These are phyloP conservation scores for Spinacia oleracea DNA, from an alignment of 179 eudicot species.

Conservation along the genomic window DNA sequence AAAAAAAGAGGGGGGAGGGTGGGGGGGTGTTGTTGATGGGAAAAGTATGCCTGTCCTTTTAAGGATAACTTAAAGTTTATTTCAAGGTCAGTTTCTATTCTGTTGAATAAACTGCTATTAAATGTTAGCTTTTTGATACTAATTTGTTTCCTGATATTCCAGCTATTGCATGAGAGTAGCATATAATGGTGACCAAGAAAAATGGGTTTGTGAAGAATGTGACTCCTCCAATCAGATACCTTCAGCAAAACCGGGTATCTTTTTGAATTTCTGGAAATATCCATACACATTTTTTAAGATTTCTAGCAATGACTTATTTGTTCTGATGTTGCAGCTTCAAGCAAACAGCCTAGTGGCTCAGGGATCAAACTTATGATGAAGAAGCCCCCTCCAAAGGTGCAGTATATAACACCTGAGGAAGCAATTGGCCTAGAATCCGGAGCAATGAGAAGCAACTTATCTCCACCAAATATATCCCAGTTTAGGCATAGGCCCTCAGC, in stretches of 20 bases:
- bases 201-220: constrained; percentile 40
- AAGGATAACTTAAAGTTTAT: not conserved
- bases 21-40: not conserved
- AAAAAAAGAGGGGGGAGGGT: not conserved
- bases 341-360: constrained; percentile 13
- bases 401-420: constrained; percentile 30
- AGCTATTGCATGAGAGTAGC: constrained; percentile 36
- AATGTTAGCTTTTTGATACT: not conserved
- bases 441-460: not conserved
- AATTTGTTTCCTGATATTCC: not conserved
- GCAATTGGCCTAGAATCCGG: constrained; percentile 25
- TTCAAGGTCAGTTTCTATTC: not conserved
- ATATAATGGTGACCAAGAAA: constrained; percentile 3
- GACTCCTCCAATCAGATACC: constrained; percentile 9
- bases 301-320: not conserved
- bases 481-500: not conserved
- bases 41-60: not conserved
- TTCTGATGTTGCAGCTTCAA: constrained; percentile 33
- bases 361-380: constrained; percentile 5
- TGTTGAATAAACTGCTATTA: not conserved
- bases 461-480: constrained; percentile 12
- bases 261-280: not conserved
- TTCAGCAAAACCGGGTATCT: constrained; percentile 20
- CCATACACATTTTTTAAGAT: not conserved
- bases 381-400: constrained; percentile 31